Evolutionary conservation across 108 stramenopile genomes (phyloP), one percentile per base, ranked within the genome.

Genomic region (Aurantiochytrium sp.): DNA sequence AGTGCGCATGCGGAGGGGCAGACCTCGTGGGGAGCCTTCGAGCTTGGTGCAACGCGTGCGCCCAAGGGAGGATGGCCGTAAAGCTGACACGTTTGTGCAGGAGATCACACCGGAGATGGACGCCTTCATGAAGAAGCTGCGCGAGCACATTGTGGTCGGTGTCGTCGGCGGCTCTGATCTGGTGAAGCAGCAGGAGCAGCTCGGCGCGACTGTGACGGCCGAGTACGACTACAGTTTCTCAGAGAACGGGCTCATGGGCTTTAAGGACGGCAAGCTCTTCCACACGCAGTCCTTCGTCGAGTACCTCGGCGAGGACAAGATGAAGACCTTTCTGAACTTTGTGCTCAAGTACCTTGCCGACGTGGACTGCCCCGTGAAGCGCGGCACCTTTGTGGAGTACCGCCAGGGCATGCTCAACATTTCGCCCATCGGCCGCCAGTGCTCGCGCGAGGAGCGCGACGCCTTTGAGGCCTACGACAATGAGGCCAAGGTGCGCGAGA

Each of bases 381-480:
- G 97, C 85, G 99, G 99, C 50, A 99, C 99, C 3, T 99, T 99
- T 90, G 95, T 99, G 86, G 99, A 99, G 93, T 99, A 97, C 93
- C 95, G 99, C 59, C 94, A 94, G 36, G 98, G 99, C 10, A 99
- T 99, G 99, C 92, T 99, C 86, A 99, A 99, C 93, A 96, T 99
- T 88, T 97, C 96, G 22, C 98, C 99, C 37, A 97, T 99, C 87
- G 98, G 98, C 52, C 94, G 99, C 36, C 96, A 98, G 93, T 98
- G 99, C 93, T 97, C 96, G 41, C 94, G 96, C 30, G 96, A 96
- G 73, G 99, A 99, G 93, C 96, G 99, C 39, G 94, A 99, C 88
- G 97, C 96, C 50, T 99, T 97, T 90, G 99, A 99, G 95, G 93
- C 93, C 88, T 97, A 95, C 89, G 99, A 97, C 87, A 89, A 96